phyloP scores from a whole-genome alignment of 768 basidiomycete species.

The Tricholoma bakamatsutake region DNA sequence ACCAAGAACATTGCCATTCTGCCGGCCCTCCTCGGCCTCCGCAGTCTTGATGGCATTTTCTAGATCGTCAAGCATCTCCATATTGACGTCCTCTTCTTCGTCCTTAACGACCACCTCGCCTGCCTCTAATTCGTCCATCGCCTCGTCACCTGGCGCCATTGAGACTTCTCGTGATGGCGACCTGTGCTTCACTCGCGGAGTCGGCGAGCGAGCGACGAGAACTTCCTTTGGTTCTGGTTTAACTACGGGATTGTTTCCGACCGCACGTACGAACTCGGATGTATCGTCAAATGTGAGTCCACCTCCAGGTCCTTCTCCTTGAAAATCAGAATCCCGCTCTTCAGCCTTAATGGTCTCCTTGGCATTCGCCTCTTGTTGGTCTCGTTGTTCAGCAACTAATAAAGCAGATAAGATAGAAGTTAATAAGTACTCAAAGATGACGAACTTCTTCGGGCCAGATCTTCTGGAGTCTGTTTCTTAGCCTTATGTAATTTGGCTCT shows the following conservation, averaged over 20 bases:
- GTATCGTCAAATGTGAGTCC: slow-evolving; percentile 94
- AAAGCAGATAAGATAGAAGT: slow-evolving; percentile 6
- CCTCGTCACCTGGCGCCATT: slow-evolving; percentile 54
- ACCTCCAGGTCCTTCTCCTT: slow-evolving; percentile 38
- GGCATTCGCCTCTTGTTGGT: slow-evolving; percentile 41
- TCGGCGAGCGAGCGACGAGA: slow-evolving; percentile 14
- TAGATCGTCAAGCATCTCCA: slow-evolving; percentile 73
- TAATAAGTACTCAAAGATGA: slow-evolving; percentile 11
- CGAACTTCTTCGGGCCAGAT: slow-evolving; percentile 73
- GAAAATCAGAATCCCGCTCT: slow-evolving; percentile 34
- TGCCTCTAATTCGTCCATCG: slow-evolving; percentile 71
- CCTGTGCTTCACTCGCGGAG: slow-evolving; percentile 22
- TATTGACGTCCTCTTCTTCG: slow-evolving; percentile 66
- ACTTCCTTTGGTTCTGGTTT: slow-evolving; percentile 42
- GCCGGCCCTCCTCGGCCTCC: slow-evolving; percentile 48
- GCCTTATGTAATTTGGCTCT: slow-evolving; percentile 73
- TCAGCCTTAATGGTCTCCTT: slow-evolving; percentile 40
- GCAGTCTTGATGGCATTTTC: slow-evolving; percentile 61
- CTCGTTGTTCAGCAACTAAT: slow-evolving; percentile 60
- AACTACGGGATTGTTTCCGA: slow-evolving; percentile 57
- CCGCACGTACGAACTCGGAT: slow-evolving; percentile 90
- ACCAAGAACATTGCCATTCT: slow-evolving; percentile 14
- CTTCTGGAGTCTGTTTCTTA: slow-evolving; percentile 76
- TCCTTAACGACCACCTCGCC: slow-evolving; percentile 78
- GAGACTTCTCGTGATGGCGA: slow-evolving; percentile 49